Percentiles rank a stretch among this genome's conserved stretches.
These are phyloP conservation scores for Metschnikowia noctiluminum DNA, from an alignment of 805 yeast genomes.

Conservation along the genomic window DNA sequence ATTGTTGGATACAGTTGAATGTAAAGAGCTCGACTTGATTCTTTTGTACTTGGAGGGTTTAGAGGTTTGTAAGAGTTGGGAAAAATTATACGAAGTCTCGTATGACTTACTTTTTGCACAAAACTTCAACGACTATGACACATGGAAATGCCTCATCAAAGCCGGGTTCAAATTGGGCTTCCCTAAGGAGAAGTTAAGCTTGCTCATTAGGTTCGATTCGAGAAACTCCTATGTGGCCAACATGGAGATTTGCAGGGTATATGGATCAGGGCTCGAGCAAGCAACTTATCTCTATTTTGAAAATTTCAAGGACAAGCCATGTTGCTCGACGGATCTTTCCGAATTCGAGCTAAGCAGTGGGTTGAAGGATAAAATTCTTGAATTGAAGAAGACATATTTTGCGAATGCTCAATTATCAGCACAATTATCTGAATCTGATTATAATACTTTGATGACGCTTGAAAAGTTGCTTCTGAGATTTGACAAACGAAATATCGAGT, in stretches of 20 bases:
- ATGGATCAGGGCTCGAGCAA: constrained; percentile 21
- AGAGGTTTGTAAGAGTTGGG: constrained; percentile 40
- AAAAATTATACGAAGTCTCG: constrained; percentile 25
- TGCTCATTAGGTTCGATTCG: constrained; percentile 24
- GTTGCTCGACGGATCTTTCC: constrained; percentile 60
- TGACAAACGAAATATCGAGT: constrained; percentile 1
- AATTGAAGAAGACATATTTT: background rate
- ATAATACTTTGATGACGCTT: constrained; percentile 6
- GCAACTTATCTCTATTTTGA: constrained; percentile 42
- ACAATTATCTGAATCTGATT: constrained; percentile 1
- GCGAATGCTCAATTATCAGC: background rate
- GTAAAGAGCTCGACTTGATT: constrained; percentile 61
- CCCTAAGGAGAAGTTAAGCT: constrained; percentile 27
- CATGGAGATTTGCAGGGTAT: constrained; percentile 41
- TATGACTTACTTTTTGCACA: constrained; percentile 41
- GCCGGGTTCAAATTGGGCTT: constrained; percentile 39
- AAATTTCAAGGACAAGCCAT: constrained; percentile 51
- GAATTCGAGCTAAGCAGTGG: constrained; percentile 5
- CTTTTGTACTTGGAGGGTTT: constrained; percentile 51
- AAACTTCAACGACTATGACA: constrained; percentile 69
- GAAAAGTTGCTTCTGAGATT: constrained; percentile 10
- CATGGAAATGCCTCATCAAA: constrained; percentile 59
- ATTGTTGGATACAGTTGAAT: constrained; percentile 22
- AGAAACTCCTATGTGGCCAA: constrained; percentile 58
- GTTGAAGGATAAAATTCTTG: constrained; percentile 6